Conservation (phyloP, 495 filamentous ascomycete genomes). For the Daldinia bambusicola region DNA sequence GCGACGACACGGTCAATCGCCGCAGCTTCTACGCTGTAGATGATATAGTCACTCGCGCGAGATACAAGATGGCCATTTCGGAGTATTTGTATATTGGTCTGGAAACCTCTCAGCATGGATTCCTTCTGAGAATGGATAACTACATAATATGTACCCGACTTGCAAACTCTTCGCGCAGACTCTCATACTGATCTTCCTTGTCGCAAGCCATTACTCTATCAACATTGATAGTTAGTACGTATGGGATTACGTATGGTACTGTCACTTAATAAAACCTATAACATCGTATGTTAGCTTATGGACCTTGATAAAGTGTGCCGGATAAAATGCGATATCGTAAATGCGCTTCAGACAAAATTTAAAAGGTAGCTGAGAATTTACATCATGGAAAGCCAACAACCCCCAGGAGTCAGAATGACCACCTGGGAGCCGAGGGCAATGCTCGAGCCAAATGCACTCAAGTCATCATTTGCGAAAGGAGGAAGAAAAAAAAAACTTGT, state of each 20-base stretch:
- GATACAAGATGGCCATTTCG: slow-evolving; percentile 95
- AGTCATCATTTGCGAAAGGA: slow-evolving; percentile 81
- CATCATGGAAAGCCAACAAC: slow-evolving; percentile 83
- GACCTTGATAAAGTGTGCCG: slow-evolving; percentile 7
- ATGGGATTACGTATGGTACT: slow-evolving; percentile 10
- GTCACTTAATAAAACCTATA: slow-evolving; percentile 21
- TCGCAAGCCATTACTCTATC: slow-evolving; percentile 94
- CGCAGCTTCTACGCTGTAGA: slow-evolving; percentile 97
- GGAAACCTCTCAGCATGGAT: slow-evolving; percentile 67
- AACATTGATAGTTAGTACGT: slow-evolving; percentile 31
- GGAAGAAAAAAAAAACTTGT: slow-evolving; percentile 14
- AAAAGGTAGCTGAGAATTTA: slow-evolving; percentile 97
- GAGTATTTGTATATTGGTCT: slow-evolving; percentile 80
- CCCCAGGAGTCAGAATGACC: slow-evolving; percentile 50
- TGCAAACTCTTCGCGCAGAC: slow-evolving; percentile 78
- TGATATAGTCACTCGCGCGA: slow-evolving; percentile 92
- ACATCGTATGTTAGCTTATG: slow-evolving; percentile 32
- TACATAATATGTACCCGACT: slow-evolving; percentile 65
- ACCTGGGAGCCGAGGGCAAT: slow-evolving; percentile 64
- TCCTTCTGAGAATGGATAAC: slow-evolving; percentile 44
- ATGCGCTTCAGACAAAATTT: slow-evolving; percentile 79
- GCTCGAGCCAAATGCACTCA: slow-evolving; percentile 99
- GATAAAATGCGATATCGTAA: slow-evolving; percentile 24
- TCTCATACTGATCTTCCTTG: slow-evolving; percentile 81
- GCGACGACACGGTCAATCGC: slow-evolving; percentile 85